Conservation (phyloP, 2,329 filamentous ascomycete genomes). For the Aspergillus fumigatiaffinis region DNA sequence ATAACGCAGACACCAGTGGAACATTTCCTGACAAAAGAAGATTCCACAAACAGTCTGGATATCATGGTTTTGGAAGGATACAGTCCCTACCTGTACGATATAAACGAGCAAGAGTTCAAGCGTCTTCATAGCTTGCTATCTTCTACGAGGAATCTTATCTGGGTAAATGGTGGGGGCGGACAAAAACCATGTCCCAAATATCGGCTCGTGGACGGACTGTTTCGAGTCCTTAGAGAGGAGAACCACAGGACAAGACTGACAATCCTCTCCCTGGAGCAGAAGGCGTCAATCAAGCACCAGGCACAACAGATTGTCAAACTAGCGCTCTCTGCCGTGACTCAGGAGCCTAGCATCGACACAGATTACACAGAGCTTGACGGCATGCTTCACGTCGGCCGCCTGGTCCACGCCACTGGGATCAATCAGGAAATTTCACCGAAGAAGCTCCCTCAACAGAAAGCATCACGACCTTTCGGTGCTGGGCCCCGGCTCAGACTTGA, state of each 20-base stretch:
- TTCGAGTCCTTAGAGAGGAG: slow-evolving; percentile 7
- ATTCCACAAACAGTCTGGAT: not conserved
- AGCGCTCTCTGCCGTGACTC: not conserved
- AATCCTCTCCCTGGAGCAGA: slow-evolving; percentile 3
- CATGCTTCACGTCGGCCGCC: slow-evolving; percentile 6
- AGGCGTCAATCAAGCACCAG: not conserved
- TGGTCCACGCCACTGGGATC: not conserved
- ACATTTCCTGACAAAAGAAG: not conserved
- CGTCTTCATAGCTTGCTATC: not conserved
- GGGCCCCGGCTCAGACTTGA: slow-evolving; percentile 9
- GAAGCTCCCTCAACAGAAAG: not conserved
- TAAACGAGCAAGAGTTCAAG: slow-evolving; percentile 1
- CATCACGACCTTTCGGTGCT: not conserved
- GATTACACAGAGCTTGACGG: slow-evolving; percentile 8
- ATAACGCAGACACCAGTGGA: not conserved
- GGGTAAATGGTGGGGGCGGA: slow-evolving; percentile 9
- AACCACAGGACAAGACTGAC: slow-evolving; percentile 1
- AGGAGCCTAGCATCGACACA: not conserved
- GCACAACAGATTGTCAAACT: slow-evolving; percentile 2
- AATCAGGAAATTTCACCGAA: slow-evolving; percentile 1
- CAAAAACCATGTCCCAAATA: slow-evolving; percentile 3
- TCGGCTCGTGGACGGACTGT: slow-evolving; percentile 10
- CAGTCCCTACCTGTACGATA: slow-evolving; percentile 1
- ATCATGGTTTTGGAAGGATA: slow-evolving; percentile 6
- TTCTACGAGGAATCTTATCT: slow-evolving; percentile 3